Percentiles rank a stretch among this genome's conserved stretches.
phyloP scores from a whole-genome alignment of 2,329 filamentous ascomycete genomes.

The Alternaria gaisen region DNA sequence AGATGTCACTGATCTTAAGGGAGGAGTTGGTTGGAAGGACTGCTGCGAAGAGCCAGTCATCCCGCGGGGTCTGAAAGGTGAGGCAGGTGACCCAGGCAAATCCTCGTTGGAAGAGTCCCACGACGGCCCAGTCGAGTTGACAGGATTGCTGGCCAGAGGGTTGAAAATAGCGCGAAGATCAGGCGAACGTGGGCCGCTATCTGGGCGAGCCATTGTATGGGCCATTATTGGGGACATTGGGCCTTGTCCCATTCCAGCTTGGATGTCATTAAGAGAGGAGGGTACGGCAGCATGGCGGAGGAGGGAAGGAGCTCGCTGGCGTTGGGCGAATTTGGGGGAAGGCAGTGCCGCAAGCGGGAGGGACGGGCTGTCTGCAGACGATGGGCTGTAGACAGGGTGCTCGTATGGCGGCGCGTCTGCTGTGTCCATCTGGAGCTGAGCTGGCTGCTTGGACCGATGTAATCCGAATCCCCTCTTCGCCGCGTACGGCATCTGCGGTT shows the following conservation, averaged over 20 bases:
- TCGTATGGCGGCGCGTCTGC: slow-evolving; percentile 36
- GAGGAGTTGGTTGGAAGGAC: slow-evolving; percentile 35
- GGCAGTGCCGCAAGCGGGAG: slow-evolving; percentile 28
- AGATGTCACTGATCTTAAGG: slow-evolving; percentile 47
- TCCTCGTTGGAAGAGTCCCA: slow-evolving; percentile 41
- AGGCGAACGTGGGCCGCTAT: slow-evolving; percentile 37
- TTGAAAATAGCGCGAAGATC: slow-evolving; percentile 47
- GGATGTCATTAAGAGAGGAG: slow-evolving; percentile 38
- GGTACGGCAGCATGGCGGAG: slow-evolving; percentile 47
- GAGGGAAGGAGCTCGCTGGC: slow-evolving; percentile 54
- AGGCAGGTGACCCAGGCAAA: slow-evolving; percentile 12
- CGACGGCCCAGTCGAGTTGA: slow-evolving; percentile 33
- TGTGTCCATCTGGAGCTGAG: slow-evolving; percentile 43
- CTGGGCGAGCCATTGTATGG: slow-evolving; percentile 35
- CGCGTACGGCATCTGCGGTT: slow-evolving; percentile 28
- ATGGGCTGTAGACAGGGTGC: slow-evolving; percentile 40
- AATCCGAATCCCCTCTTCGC: slow-evolving; percentile 35
- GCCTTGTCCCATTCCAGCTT: slow-evolving; percentile 29
- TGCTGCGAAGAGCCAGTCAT: slow-evolving; percentile 46
- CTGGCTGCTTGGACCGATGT: slow-evolving; percentile 34
- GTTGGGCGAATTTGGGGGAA: slow-evolving; percentile 53
- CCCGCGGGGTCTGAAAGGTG: slow-evolving; percentile 41
- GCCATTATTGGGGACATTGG: slow-evolving; percentile 39
- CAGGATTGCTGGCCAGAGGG: slow-evolving; percentile 47
- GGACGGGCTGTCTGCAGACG: slow-evolving; percentile 42